Evolutionary conservation across 768 basidiomycete genomes (phyloP).

Genomic region (Suillus cothurnatus): DNA sequence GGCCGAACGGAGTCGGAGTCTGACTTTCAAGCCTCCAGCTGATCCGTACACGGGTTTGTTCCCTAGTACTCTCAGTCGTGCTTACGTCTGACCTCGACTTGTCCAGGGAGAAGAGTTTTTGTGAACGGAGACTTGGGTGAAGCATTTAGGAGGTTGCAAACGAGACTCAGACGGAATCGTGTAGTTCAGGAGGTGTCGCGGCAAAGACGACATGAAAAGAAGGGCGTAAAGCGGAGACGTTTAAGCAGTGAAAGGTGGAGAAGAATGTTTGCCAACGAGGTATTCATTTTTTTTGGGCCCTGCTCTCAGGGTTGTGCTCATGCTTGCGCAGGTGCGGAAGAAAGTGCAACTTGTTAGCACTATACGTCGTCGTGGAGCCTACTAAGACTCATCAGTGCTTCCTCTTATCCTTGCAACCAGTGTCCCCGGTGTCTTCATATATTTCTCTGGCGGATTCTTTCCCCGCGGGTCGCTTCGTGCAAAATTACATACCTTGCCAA

Average conservation of each 20-base stretch:
- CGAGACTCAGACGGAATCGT: conserved; percentile 54
- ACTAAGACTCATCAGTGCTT: conserved; percentile 22
- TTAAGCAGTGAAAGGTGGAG: conserved; percentile 79
- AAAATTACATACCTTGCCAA: conserved; percentile 5
- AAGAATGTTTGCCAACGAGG: conserved; percentile 78
- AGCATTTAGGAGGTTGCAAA: conserved; percentile 53
- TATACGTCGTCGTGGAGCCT: conserved; percentile 77
- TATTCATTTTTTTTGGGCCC: conserved; percentile 34
- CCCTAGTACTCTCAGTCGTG: conserved; percentile 1
- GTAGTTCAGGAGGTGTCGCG: conserved; percentile 52
- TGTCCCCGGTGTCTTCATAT: not conserved
- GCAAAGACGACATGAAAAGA: conserved; percentile 76
- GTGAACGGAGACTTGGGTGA: conserved; percentile 47
- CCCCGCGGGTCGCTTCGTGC: conserved; percentile 7
- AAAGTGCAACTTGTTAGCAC: conserved; percentile 80
- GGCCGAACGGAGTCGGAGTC: conserved; percentile 24
- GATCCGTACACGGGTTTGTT: conserved; percentile 59
- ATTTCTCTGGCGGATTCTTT: not conserved
- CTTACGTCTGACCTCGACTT: conserved; percentile 12
- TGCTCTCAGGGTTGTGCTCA: conserved; percentile 16
- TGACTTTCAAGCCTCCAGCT: conserved; percentile 38
- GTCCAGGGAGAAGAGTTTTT: conserved; percentile 61
- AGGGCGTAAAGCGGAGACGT: conserved; percentile 75
- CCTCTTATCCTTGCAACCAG: not conserved
- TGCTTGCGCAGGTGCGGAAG: conserved; percentile 66